Conservation (phyloP, 73 alveolate genomes). For the Blepharisma japonicum region DNA sequence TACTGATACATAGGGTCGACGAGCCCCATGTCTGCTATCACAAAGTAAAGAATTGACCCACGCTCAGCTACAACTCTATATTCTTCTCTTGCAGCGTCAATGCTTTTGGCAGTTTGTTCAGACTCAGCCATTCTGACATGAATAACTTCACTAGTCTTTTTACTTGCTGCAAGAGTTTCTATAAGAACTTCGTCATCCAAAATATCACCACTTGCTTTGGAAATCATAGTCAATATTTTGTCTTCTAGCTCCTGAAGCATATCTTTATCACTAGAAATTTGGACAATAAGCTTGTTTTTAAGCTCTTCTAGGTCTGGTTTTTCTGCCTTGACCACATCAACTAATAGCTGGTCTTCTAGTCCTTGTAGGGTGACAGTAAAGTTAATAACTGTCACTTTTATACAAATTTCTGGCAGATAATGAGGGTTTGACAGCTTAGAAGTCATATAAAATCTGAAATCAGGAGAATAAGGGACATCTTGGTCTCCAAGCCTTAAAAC, state of each 20-base stretch:
- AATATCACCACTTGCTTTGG: constrained; percentile 97
- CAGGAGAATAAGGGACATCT: constrained; percentile 94
- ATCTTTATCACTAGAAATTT: constrained; percentile 93
- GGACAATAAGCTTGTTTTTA: constrained; percentile 91
- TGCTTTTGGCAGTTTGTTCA: constrained; percentile 92
- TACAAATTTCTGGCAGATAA: constrained; percentile 99
- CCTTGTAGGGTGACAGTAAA: constrained; percentile 99
- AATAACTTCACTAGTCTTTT: constrained; percentile 89
- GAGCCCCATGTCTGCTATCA: constrained; percentile 89
- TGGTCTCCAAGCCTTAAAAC: constrained; percentile 95
- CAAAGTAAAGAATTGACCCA: constrained; percentile 98
- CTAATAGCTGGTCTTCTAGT: constrained; percentile 99
- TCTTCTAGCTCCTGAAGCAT: constrained; percentile 82
- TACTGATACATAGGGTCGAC: constrained; percentile 99
- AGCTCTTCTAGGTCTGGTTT: constrained; percentile 97
- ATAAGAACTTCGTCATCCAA: constrained; percentile 98
- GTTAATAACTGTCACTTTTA: constrained; percentile 98
- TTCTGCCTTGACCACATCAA: constrained; percentile 98
- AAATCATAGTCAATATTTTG: constrained; percentile 84
- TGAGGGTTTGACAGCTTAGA: constrained; percentile 99
- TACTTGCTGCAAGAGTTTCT: constrained; percentile 92
- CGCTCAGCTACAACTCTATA: constrained; percentile 95
- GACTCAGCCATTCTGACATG: constrained; percentile 94
- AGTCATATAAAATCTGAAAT: constrained; percentile 97
- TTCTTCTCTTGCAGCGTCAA: constrained; percentile 88